Evolutionary conservation across 495 filamentous ascomycete species (phyloP).

Genomic region (Penicillium odoratum): DNA sequence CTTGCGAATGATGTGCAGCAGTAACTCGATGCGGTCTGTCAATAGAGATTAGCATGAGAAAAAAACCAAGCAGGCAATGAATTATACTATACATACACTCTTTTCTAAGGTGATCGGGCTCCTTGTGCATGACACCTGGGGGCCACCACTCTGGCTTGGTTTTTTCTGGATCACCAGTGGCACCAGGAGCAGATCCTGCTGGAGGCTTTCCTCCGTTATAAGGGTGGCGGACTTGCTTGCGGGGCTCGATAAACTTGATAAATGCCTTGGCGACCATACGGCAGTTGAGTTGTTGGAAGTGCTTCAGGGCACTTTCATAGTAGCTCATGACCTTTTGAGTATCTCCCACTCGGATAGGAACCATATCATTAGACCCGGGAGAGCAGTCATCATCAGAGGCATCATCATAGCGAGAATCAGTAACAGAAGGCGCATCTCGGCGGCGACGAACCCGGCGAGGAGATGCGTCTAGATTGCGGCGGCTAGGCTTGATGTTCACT

Average conservation of each 20-base stretch:
- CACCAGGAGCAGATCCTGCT: constrained; percentile 36
- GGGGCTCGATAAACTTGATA: constrained; percentile 78
- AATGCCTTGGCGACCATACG: constrained; percentile 71
- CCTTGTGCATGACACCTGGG: constrained; percentile 61
- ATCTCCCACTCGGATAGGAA: constrained; percentile 42
- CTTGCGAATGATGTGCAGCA: constrained; percentile 49
- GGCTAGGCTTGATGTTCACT: constrained; percentile 32
- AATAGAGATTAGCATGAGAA: not conserved
- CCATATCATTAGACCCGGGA: constrained; percentile 34
- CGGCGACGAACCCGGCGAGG: constrained; percentile 38
- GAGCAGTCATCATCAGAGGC: constrained; percentile 29
- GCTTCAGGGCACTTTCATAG: constrained; percentile 55
- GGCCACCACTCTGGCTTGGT: constrained; percentile 86
- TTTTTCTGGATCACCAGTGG: constrained; percentile 49
- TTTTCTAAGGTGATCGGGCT: constrained; percentile 83
- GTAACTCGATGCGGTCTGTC: constrained; percentile 41
- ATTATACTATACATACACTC: constrained; percentile 55
- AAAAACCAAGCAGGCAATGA: not conserved
- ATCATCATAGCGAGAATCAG: constrained; percentile 26
- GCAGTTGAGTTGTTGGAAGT: constrained; percentile 72
- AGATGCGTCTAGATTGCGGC: constrained; percentile 29
- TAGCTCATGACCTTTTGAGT: constrained; percentile 36
- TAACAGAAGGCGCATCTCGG: constrained; percentile 25
- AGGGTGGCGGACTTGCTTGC: constrained; percentile 65
- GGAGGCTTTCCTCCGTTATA: constrained; percentile 64